Percentiles rank a stretch among this genome's conserved stretches.
phyloP scores from a whole-genome alignment of 768 basidiomycete species.

The Phylloporus rhodoxanthus region DNA sequence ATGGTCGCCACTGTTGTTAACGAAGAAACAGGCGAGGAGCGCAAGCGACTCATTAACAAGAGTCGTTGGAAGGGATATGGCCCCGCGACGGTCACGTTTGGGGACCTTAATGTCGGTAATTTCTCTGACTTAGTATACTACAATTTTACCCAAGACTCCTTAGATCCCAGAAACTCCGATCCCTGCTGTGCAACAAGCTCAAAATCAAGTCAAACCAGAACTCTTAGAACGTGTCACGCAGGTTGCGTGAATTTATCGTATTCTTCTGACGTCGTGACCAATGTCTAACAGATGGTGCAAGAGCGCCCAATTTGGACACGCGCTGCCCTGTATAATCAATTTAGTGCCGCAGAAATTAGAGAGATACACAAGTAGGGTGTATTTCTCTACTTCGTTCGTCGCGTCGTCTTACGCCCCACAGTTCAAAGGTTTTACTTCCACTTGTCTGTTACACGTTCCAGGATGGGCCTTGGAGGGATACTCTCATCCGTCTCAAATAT shows the following conservation, averaged over 20 bases:
- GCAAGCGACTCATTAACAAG: slow-evolving; percentile 75
- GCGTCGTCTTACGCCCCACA: slow-evolving; percentile 27
- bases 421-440: slow-evolving; percentile 78
- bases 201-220: slow-evolving; percentile 46
- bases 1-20: slow-evolving; percentile 60
- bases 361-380: slow-evolving; percentile 67
- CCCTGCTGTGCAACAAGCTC: slow-evolving; percentile 53
- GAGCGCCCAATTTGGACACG: slow-evolving; percentile 87
- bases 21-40: slow-evolving; percentile 75
- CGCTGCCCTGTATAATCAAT: slow-evolving; percentile 78
- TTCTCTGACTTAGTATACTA: not conserved
- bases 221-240: slow-evolving; percentile 51
- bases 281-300: slow-evolving; percentile 53
- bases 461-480: slow-evolving; percentile 93
- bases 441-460: slow-evolving; percentile 82
- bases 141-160: slow-evolving; percentile 1
- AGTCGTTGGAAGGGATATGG: slow-evolving; percentile 85
- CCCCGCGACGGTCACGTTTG: slow-evolving; percentile 63
- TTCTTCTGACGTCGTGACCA: slow-evolving; percentile 6
- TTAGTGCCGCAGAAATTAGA: slow-evolving; percentile 58
- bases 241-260: slow-evolving; percentile 30
- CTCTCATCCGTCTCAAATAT: slow-evolving; percentile 78
- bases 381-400: not conserved
- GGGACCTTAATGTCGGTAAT: slow-evolving; percentile 42
- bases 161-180: slow-evolving; percentile 67